Evolutionary conservation across 2,329 filamentous ascomycete genomes (phyloP).

Genomic region (Talaromyces sp.): DNA sequence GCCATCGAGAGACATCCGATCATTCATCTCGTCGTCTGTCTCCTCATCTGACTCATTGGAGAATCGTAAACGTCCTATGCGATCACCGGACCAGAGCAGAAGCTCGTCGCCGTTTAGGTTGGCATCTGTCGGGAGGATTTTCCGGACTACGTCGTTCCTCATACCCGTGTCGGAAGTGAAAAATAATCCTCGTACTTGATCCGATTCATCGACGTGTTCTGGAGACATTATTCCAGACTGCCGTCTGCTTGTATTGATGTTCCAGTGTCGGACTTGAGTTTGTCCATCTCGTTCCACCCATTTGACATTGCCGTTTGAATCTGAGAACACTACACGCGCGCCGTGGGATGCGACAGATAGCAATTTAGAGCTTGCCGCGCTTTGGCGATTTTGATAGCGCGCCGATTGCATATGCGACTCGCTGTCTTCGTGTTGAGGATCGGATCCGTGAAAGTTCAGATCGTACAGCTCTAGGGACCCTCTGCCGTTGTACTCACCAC

Average conservation of each 20-base stretch:
- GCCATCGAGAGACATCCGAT: slow-evolving; percentile 22
- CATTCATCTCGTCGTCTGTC: slow-evolving; percentile 37
- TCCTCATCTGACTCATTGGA: slow-evolving; percentile 41
- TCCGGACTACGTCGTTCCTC: slow-evolving; percentile 70
- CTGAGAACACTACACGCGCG: slow-evolving; percentile 74
- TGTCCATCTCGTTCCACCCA: slow-evolving; percentile 85
- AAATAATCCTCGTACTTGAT: background rate
- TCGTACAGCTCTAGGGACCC: slow-evolving; percentile 82
- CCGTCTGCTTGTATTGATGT: slow-evolving; percentile 49
- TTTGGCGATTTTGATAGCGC: slow-evolving; percentile 73
- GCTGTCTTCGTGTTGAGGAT: slow-evolving; percentile 25
- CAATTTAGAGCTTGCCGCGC: slow-evolving; percentile 73
- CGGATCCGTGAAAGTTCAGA: slow-evolving; percentile 31
- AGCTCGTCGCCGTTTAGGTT: slow-evolving; percentile 60
- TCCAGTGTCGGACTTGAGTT: slow-evolving; percentile 51
- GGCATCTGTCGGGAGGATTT: slow-evolving; percentile 63
- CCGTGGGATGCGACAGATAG: slow-evolving; percentile 79
- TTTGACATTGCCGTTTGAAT: slow-evolving; percentile 77
- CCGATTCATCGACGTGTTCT: background rate
- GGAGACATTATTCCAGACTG: slow-evolving; percentile 14
- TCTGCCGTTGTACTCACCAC: slow-evolving; percentile 87
- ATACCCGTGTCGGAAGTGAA: slow-evolving; percentile 40
- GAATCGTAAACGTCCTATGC: slow-evolving; percentile 68
- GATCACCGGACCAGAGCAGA: slow-evolving; percentile 83
- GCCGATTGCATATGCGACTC: slow-evolving; percentile 28